Evolutionary conservation across 2,329 filamentous ascomycete genomes (phyloP).

Genomic region (Neoscytalidium dimidiatum): DNA sequence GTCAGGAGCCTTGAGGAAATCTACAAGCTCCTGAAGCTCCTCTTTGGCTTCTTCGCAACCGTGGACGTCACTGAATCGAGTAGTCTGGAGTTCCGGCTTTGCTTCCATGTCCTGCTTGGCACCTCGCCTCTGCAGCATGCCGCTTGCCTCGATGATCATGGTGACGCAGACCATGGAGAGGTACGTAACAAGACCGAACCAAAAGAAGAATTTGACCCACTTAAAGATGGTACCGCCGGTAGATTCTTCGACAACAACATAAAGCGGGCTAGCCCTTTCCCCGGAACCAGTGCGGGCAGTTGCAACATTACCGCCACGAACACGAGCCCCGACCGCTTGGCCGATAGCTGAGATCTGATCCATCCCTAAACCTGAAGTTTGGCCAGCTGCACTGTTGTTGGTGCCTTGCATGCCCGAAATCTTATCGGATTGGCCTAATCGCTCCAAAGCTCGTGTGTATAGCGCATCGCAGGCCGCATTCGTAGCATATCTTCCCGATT

Average conservation of each 20-base stretch:
- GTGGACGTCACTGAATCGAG: slow-evolving; percentile 90
- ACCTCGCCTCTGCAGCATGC: slow-evolving; percentile 76
- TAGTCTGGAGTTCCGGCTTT: slow-evolving; percentile 88
- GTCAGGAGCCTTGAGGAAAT: slow-evolving; percentile 91
- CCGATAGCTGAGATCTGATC: slow-evolving; percentile 76
- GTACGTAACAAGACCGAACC: slow-evolving; percentile 78
- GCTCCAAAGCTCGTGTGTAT: slow-evolving; percentile 74
- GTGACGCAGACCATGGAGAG: slow-evolving; percentile 77
- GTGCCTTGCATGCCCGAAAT: slow-evolving; percentile 27
- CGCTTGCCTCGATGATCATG: slow-evolving; percentile 78
- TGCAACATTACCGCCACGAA: slow-evolving; percentile 67
- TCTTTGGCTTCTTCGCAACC: slow-evolving; percentile 98
- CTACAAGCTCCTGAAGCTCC: slow-evolving; percentile 93
- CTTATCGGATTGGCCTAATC: slow-evolving; percentile 53
- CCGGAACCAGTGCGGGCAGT: slow-evolving; percentile 62
- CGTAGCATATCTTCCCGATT: slow-evolving; percentile 80
- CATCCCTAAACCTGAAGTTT: slow-evolving; percentile 20
- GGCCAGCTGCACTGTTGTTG: slow-evolving; percentile 26
- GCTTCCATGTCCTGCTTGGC: slow-evolving; percentile 76
- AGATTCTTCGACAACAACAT: slow-evolving; percentile 94
- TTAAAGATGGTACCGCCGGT: slow-evolving; percentile 78
- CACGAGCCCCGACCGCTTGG: slow-evolving; percentile 76
- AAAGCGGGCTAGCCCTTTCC: slow-evolving; percentile 80
- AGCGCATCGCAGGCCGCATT: slow-evolving; percentile 76
- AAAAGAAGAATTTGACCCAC: slow-evolving; percentile 84